Percentiles rank a stretch among this genome's conserved stretches.
Conservation (phyloP, 192 early-diverging fungal species). For the Coemansia sp. region DNA sequence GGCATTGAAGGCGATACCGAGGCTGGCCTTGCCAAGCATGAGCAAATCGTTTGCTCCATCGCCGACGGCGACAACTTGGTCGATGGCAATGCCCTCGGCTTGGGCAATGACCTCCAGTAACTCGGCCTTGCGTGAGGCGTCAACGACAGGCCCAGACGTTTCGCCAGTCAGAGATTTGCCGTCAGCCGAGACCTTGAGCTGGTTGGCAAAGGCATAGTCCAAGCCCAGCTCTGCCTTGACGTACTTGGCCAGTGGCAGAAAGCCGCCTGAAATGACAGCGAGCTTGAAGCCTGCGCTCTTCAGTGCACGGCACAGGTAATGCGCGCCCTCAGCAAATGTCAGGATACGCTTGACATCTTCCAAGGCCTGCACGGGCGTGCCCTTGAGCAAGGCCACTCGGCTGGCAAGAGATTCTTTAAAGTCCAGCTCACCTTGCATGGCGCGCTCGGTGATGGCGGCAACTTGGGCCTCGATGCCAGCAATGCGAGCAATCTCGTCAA, state of each 20-base stretch:
- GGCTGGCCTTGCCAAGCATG: slow-evolving; percentile 90
- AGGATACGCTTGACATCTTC: slow-evolving; percentile 73
- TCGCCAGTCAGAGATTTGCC: slow-evolving; percentile 82
- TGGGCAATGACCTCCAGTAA: slow-evolving; percentile 94
- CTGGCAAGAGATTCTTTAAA: slow-evolving; percentile 90
- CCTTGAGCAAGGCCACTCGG: slow-evolving; percentile 84
- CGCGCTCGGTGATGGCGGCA: slow-evolving; percentile 88
- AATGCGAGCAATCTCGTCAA: slow-evolving; percentile 95
- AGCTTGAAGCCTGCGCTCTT: slow-evolving; percentile 92
- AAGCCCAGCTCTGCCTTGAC: slow-evolving; percentile 87
- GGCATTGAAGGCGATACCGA: slow-evolving; percentile 97
- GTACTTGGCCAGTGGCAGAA: slow-evolving; percentile 87
- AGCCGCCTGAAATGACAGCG: slow-evolving; percentile 96
- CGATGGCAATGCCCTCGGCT: slow-evolving; percentile 76
- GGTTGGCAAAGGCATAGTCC: slow-evolving; percentile 98
- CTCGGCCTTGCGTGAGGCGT: slow-evolving; percentile 91
- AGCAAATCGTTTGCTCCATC: slow-evolving; percentile 97
- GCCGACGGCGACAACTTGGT: slow-evolving; percentile 96
- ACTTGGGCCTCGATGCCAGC: slow-evolving; percentile 91
- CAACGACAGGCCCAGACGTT: slow-evolving; percentile 85
- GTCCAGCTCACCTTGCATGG: slow-evolving; percentile 98
- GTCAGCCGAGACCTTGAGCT: slow-evolving; percentile 83
- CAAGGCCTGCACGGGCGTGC: slow-evolving; percentile 76
- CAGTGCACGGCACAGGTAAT: slow-evolving; percentile 82
- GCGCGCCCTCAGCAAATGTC: slow-evolving; percentile 86